Conservation (phyloP, 2,329 filamentous ascomycete genomes). For the Hirsutella thompsonii region DNA sequence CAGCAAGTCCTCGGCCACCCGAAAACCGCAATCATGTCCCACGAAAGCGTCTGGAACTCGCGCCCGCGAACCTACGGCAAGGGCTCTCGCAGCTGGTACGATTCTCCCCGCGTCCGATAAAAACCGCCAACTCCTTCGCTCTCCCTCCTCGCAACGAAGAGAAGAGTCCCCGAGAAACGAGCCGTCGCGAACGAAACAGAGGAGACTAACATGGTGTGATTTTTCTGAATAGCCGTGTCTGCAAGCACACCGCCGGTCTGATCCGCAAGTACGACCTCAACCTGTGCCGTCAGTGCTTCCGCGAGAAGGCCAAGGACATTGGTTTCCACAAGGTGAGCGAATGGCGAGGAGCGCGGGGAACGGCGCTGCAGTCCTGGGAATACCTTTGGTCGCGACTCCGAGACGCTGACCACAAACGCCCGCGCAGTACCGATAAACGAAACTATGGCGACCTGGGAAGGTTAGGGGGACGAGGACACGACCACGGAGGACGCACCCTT, state of each 20-base stretch:
- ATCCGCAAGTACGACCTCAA: conserved; percentile 99
- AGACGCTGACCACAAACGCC: neutral
- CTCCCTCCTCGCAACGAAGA: neutral
- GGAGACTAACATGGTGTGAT: neutral
- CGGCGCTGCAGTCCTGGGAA: too few relatives aligned
- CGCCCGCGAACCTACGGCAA: conserved; percentile 96
- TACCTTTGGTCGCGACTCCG: neutral
- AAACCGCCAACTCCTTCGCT: neutral
- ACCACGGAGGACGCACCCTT: conserved; percentile 10
- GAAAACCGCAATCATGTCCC: conserved; percentile 42
- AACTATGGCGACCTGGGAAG: neutral
- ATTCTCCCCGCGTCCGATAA: conserved; percentile 3
- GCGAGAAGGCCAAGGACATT: conserved; percentile 61
- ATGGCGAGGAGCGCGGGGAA: neutral
- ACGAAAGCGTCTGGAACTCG: conserved; percentile 98
- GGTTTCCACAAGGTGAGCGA: conserved; percentile 56
- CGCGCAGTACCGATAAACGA: conserved; percentile 24
- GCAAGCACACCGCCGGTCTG: conserved; percentile 94
- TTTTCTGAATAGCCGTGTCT: conserved; percentile 41
- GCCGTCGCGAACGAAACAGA: neutral
- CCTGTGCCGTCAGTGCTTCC: conserved; percentile 71
- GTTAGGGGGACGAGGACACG: neutral
- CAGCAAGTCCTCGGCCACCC: conserved; percentile 9
- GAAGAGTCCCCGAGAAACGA: neutral
- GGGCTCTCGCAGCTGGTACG: conserved; percentile 87